Percentiles rank a stretch among this genome's conserved stretches.
These are phyloP conservation scores for Pseudotulostoma volvatum DNA, from an alignment of 495 filamentous ascomycete species.

Conservation along the genomic window DNA sequence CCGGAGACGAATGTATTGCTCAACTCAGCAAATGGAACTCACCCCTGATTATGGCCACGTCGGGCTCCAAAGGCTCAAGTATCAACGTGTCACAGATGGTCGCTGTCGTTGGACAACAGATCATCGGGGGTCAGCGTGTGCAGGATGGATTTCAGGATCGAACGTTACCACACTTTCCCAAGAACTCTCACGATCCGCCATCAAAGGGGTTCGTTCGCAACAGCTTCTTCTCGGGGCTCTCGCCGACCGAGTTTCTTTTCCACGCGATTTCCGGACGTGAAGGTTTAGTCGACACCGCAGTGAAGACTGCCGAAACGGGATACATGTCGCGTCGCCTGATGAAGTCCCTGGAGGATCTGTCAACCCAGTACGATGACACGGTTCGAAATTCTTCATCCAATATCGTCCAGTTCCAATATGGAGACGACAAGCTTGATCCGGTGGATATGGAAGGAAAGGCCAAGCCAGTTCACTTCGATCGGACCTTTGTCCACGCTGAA, in stretches of 20 bases:
- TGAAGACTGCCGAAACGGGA: conserved; percentile 96
- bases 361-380: conserved; percentile 80
- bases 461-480: conserved; percentile 80
- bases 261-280: conserved; percentile 97
- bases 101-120: conserved; percentile 91
- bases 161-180: conserved; percentile 86
- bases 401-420: conserved; percentile 93
- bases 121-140: conserved; percentile 87
- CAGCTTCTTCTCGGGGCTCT: conserved; percentile 90
- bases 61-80: conserved; percentile 85
- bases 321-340: conserved; percentile 98
- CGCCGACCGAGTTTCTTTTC: conserved; percentile 87
- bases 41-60: conserved; percentile 91
- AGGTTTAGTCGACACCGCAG: conserved; percentile 97
- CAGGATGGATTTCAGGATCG: conserved; percentile 92
- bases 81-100: conserved; percentile 99
- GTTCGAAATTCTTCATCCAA: conserved; percentile 72
- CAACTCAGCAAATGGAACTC: conserved; percentile 85
- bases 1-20: conserved; percentile 78
- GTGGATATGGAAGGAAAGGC: conserved; percentile 95
- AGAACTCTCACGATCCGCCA: conserved; percentile 73
- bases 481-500: conserved; percentile 78
- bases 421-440: conserved; percentile 87
- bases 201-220: conserved; percentile 95
- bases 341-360: conserved; percentile 94